Percentiles rank a stretch among this genome's conserved stretches.
These are phyloP conservation scores for Scheffersomyces stipitis DNA, from an alignment of 805 yeast species.

Conservation along the genomic window DNA sequence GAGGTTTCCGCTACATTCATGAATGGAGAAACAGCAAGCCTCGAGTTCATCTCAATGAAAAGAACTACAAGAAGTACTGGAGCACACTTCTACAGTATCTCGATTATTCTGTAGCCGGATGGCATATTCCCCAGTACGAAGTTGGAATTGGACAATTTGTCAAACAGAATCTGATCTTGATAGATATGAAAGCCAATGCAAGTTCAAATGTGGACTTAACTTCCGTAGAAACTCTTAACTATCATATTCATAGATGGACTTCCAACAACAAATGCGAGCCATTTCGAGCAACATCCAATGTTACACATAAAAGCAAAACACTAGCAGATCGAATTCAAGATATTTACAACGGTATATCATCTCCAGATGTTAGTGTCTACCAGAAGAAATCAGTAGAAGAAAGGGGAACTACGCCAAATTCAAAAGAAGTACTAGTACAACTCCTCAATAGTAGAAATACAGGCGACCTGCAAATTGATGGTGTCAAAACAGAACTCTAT, in stretches of 20 bases:
- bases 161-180: background rate
- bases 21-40: constrained; percentile 36
- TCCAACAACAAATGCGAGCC: constrained; percentile 9
- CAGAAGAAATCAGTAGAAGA: constrained; percentile 6
- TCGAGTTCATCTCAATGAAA: constrained; percentile 25
- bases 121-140: constrained; percentile 21
- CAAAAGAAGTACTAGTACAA: constrained; percentile 18
- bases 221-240: constrained; percentile 9
- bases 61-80: constrained; percentile 31
- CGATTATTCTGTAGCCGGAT: constrained; percentile 42
- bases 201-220: background rate
- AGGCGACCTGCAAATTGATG: constrained; percentile 18
- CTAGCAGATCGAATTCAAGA: constrained; percentile 20
- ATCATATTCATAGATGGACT: constrained; percentile 35
- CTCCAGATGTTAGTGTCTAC: constrained; percentile 24
- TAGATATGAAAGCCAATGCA: background rate
- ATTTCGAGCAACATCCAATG: background rate
- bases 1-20: constrained; percentile 27
- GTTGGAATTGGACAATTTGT: background rate
- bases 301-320: constrained; percentile 1
- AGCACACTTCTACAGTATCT: constrained; percentile 34
- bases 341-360: constrained; percentile 35
- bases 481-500: constrained; percentile 52
- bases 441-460: constrained; percentile 7
- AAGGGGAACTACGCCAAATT: constrained; percentile 4